Evolutionary conservation across 176 grass and related monocot species (phyloP).

Genomic region (Cenchrus purpureus): DNA sequence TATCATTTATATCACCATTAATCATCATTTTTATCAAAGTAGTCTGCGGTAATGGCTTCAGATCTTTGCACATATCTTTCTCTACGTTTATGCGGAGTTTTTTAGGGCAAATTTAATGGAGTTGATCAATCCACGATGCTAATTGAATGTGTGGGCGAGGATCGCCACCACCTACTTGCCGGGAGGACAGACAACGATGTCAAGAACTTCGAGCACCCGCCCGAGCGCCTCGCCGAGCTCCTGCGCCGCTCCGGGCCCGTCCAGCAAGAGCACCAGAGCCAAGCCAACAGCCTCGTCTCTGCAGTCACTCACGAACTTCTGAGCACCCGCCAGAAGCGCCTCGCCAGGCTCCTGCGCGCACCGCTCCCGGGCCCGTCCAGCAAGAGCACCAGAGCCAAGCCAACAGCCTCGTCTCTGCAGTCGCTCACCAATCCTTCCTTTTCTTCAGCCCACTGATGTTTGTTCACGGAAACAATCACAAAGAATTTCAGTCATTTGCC

Average conservation of each 20-base stretch:
- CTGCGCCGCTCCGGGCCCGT: conserved; percentile 30
- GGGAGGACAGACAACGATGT: conserved; percentile 86
- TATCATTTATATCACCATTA: too few species aligned
- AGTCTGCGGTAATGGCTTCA: too few species aligned
- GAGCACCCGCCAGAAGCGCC: conserved; percentile 78
- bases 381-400: conserved; percentile 35
- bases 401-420: conserved; percentile 2
- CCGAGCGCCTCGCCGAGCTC: conserved; percentile 71
- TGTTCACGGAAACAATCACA: not conserved
- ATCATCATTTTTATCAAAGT: too few species aligned
- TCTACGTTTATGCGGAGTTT: too few species aligned
- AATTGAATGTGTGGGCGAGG: conserved; percentile 57
- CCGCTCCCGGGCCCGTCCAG: conserved; percentile 30
- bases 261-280: conserved; percentile 33
- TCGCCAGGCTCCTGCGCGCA: conserved; percentile 59
- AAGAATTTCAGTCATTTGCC: not conserved
- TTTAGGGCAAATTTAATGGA: not conserved
- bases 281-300: conserved; percentile 21
- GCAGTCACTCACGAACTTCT: conserved; percentile 56
- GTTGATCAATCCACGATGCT: not conserved
- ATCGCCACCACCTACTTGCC: conserved; percentile 69
- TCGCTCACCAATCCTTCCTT: not conserved
- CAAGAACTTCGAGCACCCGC: conserved; percentile 88
- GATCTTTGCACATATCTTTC: too few species aligned
- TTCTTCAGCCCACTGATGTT: not conserved